Conservation (phyloP, 2,329 filamentous ascomycete species). For the Monilinia fructigena region DNA sequence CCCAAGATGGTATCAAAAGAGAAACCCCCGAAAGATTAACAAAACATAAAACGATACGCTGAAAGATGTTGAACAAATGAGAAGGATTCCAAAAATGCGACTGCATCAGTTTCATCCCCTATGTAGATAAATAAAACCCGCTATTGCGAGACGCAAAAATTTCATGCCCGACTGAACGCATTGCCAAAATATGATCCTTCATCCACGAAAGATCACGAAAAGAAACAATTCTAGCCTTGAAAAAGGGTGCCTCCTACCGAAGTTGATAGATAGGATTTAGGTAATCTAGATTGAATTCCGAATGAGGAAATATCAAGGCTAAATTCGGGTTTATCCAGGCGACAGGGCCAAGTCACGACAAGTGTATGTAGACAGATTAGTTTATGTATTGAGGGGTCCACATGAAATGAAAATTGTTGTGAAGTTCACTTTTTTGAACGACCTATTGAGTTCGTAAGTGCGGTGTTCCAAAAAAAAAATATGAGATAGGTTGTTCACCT, state of each 20-base stretch:
- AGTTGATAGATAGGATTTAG: conserved; percentile 30
- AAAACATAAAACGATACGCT: background rate
- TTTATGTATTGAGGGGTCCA: conserved; percentile 26
- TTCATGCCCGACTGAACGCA: conserved; percentile 44
- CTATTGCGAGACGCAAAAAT: conserved; percentile 44
- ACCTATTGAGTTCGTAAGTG: conserved; percentile 29
- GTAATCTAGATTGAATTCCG: conserved; percentile 45
- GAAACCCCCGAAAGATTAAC: background rate
- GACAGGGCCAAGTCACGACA: conserved; percentile 8
- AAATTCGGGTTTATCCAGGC: conserved; percentile 7
- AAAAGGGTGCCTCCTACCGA: background rate
- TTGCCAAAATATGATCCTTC: conserved; percentile 31
- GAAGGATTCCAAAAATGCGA: background rate
- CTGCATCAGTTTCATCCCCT: background rate
- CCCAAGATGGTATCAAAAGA: conserved; percentile 21
- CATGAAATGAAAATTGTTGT: conserved; percentile 32
- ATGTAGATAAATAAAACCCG: conserved; percentile 35
- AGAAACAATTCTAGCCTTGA: background rate
- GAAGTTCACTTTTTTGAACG: conserved; percentile 36
- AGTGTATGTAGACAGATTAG: conserved; percentile 3
- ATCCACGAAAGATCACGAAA: conserved; percentile 24
- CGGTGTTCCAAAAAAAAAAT: background rate
- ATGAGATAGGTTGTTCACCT: conserved; percentile 27
- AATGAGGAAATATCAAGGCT: conserved; percentile 24
- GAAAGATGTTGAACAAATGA: conserved; percentile 3